Conservation (phyloP, 1,139 yeast species). For the Tardiomyces blankii region DNA sequence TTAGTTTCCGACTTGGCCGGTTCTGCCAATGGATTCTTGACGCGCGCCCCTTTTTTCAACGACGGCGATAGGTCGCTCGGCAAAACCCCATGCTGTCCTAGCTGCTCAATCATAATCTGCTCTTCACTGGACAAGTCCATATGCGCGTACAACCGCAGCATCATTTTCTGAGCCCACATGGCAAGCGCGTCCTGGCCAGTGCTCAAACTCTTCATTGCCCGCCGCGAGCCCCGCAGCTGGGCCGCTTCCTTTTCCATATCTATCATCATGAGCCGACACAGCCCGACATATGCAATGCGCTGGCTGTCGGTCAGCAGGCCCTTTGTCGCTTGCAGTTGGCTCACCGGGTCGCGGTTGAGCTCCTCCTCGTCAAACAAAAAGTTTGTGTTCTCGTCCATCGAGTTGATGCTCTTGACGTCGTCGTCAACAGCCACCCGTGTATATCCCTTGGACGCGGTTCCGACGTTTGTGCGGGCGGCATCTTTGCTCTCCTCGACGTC, state of each 20-base stretch:
- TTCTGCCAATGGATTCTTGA: slow-evolving; percentile 14
- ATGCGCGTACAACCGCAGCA: slow-evolving; percentile 69
- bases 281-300: slow-evolving; percentile 84
- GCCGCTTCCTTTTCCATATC: slow-evolving; percentile 79
- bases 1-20: not conserved
- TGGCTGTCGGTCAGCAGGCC: slow-evolving; percentile 74
- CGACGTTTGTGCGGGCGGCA: slow-evolving; percentile 2
- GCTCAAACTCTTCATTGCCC: slow-evolving; percentile 38
- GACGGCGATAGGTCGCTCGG: slow-evolving; percentile 59
- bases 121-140: slow-evolving; percentile 65
- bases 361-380: slow-evolving; percentile 52
- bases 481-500: slow-evolving; percentile 14
- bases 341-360: slow-evolving; percentile 39
- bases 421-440: slow-evolving; percentile 89
- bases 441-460: slow-evolving; percentile 45
- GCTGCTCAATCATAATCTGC: slow-evolving; percentile 74
- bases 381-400: slow-evolving; percentile 70
- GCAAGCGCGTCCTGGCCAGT: slow-evolving; percentile 72
- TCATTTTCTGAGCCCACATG: slow-evolving; percentile 72
- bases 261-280: slow-evolving; percentile 62
- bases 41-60: slow-evolving; percentile 24
- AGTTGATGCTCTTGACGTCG: slow-evolving; percentile 60
- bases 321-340: slow-evolving; percentile 71
- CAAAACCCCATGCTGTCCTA: slow-evolving; percentile 75
- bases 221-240: slow-evolving; percentile 39